phyloP scores from a whole-genome alignment of 306 rosid genomes.

The Medicago ruthenica region DNA sequence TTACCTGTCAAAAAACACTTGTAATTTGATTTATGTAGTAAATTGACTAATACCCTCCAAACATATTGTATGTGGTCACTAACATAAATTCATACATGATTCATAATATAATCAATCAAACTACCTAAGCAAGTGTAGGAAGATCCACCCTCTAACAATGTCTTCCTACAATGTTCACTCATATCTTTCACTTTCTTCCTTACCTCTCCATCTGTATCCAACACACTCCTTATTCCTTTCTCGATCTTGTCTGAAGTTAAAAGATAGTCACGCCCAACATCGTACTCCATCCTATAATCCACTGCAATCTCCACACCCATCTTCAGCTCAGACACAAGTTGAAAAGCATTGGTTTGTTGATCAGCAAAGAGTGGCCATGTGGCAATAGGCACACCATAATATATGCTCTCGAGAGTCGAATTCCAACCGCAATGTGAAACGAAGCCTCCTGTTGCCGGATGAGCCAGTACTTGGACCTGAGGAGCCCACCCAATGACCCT shows the following conservation, averaged over 20 bases:
- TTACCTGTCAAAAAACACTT: not conserved
- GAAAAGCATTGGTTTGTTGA: constrained; percentile 61
- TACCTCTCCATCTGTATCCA: constrained; percentile 39
- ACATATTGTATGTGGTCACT: not conserved
- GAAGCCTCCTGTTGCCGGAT: constrained; percentile 54
- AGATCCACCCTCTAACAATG: constrained; percentile 46
- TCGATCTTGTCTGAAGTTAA: constrained; percentile 47
- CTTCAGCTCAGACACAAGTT: constrained; percentile 47
- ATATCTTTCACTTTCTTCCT: constrained; percentile 45
- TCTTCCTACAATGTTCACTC: constrained; percentile 43
- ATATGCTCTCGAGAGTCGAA: constrained; percentile 56
- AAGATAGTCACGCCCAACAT: not conserved
- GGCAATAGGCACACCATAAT: constrained; percentile 62
- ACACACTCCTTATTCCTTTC: constrained; percentile 45
- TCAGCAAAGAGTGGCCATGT: constrained; percentile 60
- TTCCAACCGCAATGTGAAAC: constrained; percentile 75
- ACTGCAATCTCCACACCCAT: constrained; percentile 44
- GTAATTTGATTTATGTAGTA: not conserved
- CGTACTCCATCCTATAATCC: constrained; percentile 32
- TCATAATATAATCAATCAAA: constrained; percentile 37
- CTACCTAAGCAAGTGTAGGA: constrained; percentile 40
- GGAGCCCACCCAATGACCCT: constrained; percentile 70
- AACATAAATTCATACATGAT: not conserved
- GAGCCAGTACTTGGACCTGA: constrained; percentile 51
- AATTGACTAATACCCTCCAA: constrained; percentile 2